Base-by-base conservation (phyloP, 331 rosid species). In the Quercus phellos region DNA sequence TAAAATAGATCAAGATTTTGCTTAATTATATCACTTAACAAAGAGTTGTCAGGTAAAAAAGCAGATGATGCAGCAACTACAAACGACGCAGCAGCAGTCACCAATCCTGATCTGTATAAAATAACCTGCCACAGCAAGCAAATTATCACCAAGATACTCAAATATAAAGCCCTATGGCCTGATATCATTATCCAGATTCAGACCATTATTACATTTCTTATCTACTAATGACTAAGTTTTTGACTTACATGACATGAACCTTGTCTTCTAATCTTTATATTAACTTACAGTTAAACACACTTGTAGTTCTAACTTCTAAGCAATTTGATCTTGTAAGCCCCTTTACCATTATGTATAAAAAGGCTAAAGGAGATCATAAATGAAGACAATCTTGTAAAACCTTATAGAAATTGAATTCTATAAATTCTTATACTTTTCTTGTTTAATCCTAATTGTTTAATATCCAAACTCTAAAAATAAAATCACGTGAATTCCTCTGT, bases 81-180 rank as follows among this genome's bases (percentile, higher is more conserved):
- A 73, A 94, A 89, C 13, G 98, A 94, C 46, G 90, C 55, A 72
- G 93, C 97, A 17, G 95, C 85, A 38, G 91, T 94, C 76, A 94
- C 97, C 74, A 92, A 81, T 46, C 97, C 96, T 9, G 90, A 79
- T 82, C 97, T 83, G 92, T 92, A 94, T 18, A 89, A 77, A 82
- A 94, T 78, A 53, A 94, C 98, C 97, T 91, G 87, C 78, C 81
- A 77, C n/a, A 60, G 77, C 63, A 73, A 83, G 50, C 53, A 85
- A 69, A 67, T 67, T 66, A 58, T 72, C 67, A 69, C 76, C 73
- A 26, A 83, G 74, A 82, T 22, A 75, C 51, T 55, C 71, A 18
- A 46, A n/a, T 46, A 50, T 21, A 61, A 66, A 42, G 72, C 76
- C 24, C 5, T 38, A 29, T 14, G 38, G 34, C 60, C 70, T 4